phyloP scores from a whole-genome alignment of 225 moss, liverwort and hornwort species.

The Polytrichum formosum region DNA sequence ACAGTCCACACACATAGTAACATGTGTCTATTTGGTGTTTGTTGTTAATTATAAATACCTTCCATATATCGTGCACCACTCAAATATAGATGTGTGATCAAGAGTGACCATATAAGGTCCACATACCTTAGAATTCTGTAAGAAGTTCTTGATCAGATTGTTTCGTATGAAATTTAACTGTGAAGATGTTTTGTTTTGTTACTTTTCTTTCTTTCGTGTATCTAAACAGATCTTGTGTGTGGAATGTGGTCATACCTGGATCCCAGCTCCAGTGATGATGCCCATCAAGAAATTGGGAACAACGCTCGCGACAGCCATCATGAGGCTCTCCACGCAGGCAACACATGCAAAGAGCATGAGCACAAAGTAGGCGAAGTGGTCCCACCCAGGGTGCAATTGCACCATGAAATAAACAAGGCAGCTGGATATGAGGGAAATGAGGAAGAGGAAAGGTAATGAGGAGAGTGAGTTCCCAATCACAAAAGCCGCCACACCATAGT shows the following conservation, averaged over 20 bases:
- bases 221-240: background rate
- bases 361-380: constrained; percentile 52
- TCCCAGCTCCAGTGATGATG: constrained; percentile 48
- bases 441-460: constrained; percentile 45
- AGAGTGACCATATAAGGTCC: background rate
- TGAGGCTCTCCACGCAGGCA: constrained; percentile 51
- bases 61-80: too few species aligned
- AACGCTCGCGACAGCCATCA: constrained; percentile 55
- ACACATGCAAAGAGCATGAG: constrained; percentile 46
- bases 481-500: constrained; percentile 52
- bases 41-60: too few species aligned
- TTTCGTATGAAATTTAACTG: background rate
- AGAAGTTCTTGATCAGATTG: too few species aligned
- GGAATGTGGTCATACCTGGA: constrained; percentile 35
- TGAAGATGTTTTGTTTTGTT: background rate
- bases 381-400: constrained; percentile 43
- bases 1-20: too few species aligned
- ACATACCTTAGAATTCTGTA: background rate
- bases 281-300: constrained; percentile 53
- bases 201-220: background rate
- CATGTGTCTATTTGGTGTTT: too few species aligned
- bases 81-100: too few species aligned
- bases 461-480: constrained; percentile 49
- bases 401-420: constrained; percentile 44
- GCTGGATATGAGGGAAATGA: constrained; percentile 39